Conservation (phyloP, 805 yeast genomes). For the Candida tammaniensis region DNA sequence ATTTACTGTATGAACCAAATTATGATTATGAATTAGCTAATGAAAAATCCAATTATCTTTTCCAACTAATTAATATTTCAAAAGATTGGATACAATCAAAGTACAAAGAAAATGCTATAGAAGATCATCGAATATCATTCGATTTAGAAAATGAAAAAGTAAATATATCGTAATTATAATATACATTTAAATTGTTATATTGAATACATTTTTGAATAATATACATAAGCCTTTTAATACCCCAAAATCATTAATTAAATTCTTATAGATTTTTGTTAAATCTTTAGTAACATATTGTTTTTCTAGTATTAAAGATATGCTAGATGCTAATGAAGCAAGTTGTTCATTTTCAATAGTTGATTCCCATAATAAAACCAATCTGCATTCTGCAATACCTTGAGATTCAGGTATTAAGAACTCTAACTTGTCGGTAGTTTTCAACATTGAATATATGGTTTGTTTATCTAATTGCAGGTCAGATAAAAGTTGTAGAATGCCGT, state of each 20-base stretch:
- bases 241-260: constrained; percentile 24
- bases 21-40: constrained; percentile 33
- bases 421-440: constrained; percentile 21
- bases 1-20: constrained; percentile 16
- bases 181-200: constrained; percentile 4
- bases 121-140: constrained; percentile 13
- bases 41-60: constrained; percentile 25
- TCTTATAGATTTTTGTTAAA: constrained; percentile 15
- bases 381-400: constrained; percentile 3
- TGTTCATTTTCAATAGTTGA: constrained; percentile 19
- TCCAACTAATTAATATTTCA: constrained; percentile 7
- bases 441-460: constrained; percentile 14
- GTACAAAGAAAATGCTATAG: constrained; percentile 6
- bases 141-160: constrained; percentile 27
- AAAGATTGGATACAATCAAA: constrained; percentile 4
- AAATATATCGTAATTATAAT: background rate
- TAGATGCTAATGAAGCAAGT: constrained; percentile 23
- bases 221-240: constrained; percentile 21
- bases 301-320: constrained; percentile 6
- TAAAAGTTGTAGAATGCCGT: constrained; percentile 2
- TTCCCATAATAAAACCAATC: constrained; percentile 21
- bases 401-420: constrained; percentile 14
- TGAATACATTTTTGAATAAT: constrained; percentile 21
- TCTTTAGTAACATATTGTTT: constrained; percentile 4
- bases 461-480: constrained; percentile 16